Evolutionary conservation across 179 eudicot species (phyloP).

Genomic region (Spergularia azorica): DNA sequence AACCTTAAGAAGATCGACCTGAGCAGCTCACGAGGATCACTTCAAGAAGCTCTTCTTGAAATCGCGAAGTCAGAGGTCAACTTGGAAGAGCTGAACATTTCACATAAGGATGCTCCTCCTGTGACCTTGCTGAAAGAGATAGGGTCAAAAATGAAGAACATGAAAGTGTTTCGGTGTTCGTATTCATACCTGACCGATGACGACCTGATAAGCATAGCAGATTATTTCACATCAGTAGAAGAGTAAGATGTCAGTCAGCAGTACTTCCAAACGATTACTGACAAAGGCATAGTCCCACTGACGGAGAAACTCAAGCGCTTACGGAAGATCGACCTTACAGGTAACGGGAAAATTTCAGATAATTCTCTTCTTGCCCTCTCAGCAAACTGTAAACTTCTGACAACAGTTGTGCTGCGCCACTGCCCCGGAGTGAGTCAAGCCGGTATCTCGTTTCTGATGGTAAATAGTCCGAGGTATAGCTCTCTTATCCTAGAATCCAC

Average conservation of each 20-base stretch:
- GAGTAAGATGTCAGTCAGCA: slow-evolving; percentile 29
- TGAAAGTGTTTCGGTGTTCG: slow-evolving; percentile 20
- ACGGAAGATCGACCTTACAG: slow-evolving; percentile 31
- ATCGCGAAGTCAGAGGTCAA: slow-evolving; percentile 19
- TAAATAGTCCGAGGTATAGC: slow-evolving; percentile 24
- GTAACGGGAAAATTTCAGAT: slow-evolving; percentile 28
- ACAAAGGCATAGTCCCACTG: slow-evolving; percentile 26
- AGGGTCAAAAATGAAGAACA: slow-evolving; percentile 20
- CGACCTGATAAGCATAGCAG: slow-evolving; percentile 17
- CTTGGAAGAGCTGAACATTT: slow-evolving; percentile 27
- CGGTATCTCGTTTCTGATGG: slow-evolving; percentile 24
- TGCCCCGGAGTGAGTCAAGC: slow-evolving; percentile 12
- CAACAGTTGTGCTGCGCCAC: slow-evolving; percentile 10
- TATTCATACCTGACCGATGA: slow-evolving; percentile 14
- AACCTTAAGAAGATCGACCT: slow-evolving; percentile 23
- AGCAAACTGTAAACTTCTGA: slow-evolving; percentile 28
- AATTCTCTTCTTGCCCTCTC: slow-evolving; percentile 31
- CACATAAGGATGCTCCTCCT: slow-evolving; percentile 9
- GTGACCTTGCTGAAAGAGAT: slow-evolving; percentile 8
- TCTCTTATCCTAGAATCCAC: slow-evolving; percentile 23
- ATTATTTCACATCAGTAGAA: slow-evolving; percentile 24
- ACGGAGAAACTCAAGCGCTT: slow-evolving; percentile 24
- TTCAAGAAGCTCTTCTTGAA: slow-evolving; percentile 5
- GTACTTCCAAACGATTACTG: slow-evolving; percentile 16
- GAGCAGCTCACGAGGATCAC: slow-evolving; percentile 1